Percentiles rank a stretch among this genome's conserved stretches.
Evolutionary conservation across 208 protist species (phyloP).

Genomic region (Trypanosoma vivax): DNA sequence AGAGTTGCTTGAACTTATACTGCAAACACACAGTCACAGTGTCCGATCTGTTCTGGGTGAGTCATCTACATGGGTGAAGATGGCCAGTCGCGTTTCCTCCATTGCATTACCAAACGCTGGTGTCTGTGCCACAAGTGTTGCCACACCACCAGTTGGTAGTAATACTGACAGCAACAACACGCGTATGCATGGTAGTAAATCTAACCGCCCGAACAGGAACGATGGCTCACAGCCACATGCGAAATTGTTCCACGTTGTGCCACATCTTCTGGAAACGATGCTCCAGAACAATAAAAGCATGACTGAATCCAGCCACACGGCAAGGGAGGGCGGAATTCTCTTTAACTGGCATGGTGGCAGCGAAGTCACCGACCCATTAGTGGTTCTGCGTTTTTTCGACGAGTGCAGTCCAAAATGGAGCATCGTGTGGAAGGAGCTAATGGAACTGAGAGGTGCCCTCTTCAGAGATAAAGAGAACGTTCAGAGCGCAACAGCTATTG

Average conservation of each 20-base stretch:
- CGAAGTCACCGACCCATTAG: constrained; percentile 1
- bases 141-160: too few species aligned
- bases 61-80: constrained; percentile 21
- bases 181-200: constrained; percentile 3
- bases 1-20: constrained; percentile 43
- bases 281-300: constrained; percentile 2
- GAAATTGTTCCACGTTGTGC: constrained; percentile 36
- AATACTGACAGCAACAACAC: too few species aligned
- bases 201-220: too few species aligned
- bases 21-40: constrained; percentile 17
- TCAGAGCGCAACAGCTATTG: constrained; percentile 35
- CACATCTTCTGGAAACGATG: constrained; percentile 31
- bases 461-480: constrained; percentile 50
- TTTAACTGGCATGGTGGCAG: background rate
- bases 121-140: background rate
- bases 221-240: too few species aligned
- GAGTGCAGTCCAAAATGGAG: constrained; percentile 43
- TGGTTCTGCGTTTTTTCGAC: constrained; percentile 42
- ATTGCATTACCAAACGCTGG: constrained; percentile 33
- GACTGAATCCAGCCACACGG: background rate
- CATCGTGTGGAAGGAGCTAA: constrained; percentile 67
- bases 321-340: background rate
- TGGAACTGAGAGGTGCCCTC: constrained; percentile 50
- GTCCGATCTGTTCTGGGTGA: constrained; percentile 9
- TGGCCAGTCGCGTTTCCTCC: constrained; percentile 48